These are phyloP conservation scores for Rhytidiadelphus loreus DNA, from an alignment of 225 moss, liverwort and hornwort species.

Conservation along the genomic window DNA sequence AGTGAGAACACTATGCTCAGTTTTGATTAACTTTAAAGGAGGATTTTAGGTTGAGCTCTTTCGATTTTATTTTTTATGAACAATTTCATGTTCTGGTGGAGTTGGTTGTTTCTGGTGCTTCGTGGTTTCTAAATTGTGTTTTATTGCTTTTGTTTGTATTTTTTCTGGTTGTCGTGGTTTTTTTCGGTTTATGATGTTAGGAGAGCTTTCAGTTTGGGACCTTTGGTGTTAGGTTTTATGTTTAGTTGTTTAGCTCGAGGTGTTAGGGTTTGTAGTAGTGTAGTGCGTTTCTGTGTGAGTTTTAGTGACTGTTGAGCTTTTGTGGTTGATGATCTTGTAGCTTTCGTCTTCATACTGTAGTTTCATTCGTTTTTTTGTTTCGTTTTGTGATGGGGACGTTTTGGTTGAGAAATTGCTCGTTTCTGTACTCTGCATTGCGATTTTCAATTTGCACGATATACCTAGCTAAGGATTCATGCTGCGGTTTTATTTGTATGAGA, in stretches of 20 bases:
- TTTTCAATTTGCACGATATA: neutral
- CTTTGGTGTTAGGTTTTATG: conserved; percentile 15
- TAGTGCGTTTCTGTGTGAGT: neutral
- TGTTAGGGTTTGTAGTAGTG: conserved; percentile 19
- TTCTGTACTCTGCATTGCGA: conserved; percentile 6
- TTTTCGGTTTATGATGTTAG: neutral
- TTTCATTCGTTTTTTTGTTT: neutral
- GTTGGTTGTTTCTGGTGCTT: neutral
- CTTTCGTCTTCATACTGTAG: neutral
- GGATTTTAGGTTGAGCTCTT: neutral
- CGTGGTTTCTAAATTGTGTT: neutral
- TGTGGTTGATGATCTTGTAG: neutral
- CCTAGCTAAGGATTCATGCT: neutral
- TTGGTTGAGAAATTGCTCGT: neutral
- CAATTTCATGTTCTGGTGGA: neutral
- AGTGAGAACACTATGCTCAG: neutral
- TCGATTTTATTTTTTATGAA: neutral
- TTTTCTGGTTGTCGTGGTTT: neutral
- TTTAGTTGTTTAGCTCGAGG: neutral
- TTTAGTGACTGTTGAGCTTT: neutral
- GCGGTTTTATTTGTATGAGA: neutral
- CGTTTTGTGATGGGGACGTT: neutral
- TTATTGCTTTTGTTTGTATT: neutral
- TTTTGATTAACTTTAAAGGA: neutral
- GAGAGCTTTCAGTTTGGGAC: neutral